Conservation (phyloP, 2,329 filamentous ascomycete genomes). For the Cryphonectria nitschkei region DNA sequence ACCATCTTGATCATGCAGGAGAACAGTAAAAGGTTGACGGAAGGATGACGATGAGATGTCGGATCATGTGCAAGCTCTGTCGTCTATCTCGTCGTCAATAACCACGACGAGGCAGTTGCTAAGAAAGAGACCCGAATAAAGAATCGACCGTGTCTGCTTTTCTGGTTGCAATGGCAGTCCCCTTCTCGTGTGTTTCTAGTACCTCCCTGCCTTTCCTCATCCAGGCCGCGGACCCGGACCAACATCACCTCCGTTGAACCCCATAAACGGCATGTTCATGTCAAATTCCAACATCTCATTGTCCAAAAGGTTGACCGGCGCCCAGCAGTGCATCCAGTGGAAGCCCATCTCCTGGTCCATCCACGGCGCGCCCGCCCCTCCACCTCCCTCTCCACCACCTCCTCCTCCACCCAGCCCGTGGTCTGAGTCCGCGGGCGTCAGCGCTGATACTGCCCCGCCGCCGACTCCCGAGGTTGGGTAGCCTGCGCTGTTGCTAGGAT, state of each 20-base stretch:
- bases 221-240: conserved; percentile 1
- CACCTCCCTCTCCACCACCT: not conserved
- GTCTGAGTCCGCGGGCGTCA: not conserved
- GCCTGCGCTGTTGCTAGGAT: not conserved
- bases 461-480: not conserved
- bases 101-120: not conserved
- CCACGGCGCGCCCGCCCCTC: not conserved
- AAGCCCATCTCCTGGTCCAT: conserved; percentile 29
- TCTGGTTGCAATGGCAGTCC: not conserved
- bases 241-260: conserved; percentile 26
- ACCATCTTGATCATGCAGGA: too few species aligned
- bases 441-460: not conserved
- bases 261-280: conserved; percentile 32
- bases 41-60: too few species aligned
- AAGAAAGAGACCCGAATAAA: not conserved
- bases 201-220: not conserved
- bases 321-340: conserved; percentile 34
- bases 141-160: not conserved
- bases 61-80: not conserved
- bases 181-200: too few species aligned
- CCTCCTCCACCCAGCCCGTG: not conserved
- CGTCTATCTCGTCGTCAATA: not conserved
- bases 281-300: conserved; percentile 34
- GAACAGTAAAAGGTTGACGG: too few species aligned
- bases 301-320: conserved; percentile 34